Conservation (phyloP, 1,139 yeast species). For the Yamadazyma spencermartinsiae region DNA sequence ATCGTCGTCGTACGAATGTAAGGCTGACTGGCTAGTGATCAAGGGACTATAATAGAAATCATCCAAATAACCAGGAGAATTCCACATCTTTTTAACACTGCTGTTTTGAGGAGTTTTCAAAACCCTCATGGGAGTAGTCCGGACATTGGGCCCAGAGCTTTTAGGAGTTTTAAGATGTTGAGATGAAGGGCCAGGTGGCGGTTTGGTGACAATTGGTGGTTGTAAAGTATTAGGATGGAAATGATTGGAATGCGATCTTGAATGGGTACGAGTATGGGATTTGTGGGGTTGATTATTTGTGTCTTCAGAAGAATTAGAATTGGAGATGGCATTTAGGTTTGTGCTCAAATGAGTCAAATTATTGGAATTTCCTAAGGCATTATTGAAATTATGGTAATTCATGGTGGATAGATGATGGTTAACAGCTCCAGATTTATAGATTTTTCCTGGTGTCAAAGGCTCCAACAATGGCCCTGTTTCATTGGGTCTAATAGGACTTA, state of each 20-base stretch:
- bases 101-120: conserved; percentile 47
- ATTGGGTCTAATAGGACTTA: conserved; percentile 56
- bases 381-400: conserved; percentile 11
- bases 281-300: neutral
- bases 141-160: conserved; percentile 13
- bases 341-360: conserved; percentile 1
- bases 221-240: neutral
- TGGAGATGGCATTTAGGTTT: neutral
- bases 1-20: conserved; percentile 53
- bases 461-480: conserved; percentile 66
- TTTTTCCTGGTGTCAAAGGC: conserved; percentile 52
- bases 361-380: conserved; percentile 15
- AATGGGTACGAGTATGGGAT: conserved; percentile 1
- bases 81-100: conserved; percentile 53
- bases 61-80: conserved; percentile 65
- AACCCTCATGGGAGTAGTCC: conserved; percentile 40
- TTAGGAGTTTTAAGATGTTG: conserved; percentile 20
- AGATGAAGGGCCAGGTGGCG: neutral
- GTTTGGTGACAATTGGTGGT: neutral
- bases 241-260: neutral
- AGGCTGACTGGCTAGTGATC: conserved; percentile 25
- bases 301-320: conserved; percentile 2
- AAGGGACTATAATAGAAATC: conserved; percentile 67
- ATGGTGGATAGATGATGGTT: conserved; percentile 16
- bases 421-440: conserved; percentile 18